Conservation (phyloP, 1,284 basidiomycete species). For the Chalciporus sp. region DNA sequence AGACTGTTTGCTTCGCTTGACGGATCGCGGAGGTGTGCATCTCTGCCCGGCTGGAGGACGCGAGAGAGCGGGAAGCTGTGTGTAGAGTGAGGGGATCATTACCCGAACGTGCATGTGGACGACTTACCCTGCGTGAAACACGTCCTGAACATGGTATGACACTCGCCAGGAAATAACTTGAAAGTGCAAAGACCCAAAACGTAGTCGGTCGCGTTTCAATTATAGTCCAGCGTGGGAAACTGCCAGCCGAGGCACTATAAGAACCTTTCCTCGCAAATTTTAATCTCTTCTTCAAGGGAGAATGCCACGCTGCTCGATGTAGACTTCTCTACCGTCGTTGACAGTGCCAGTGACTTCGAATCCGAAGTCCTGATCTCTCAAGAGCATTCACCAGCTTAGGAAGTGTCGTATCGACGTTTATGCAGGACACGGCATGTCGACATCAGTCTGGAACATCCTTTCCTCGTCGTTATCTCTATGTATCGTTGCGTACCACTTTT, state of each 20-base stretch:
- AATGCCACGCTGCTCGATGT: slow-evolving; percentile 54
- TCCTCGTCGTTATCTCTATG: not conserved
- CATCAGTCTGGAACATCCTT: slow-evolving; percentile 46
- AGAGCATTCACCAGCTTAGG: slow-evolving; percentile 48
- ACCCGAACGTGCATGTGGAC: not conserved
- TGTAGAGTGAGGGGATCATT: slow-evolving; percentile 2
- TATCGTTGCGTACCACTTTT: not conserved
- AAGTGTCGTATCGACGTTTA: slow-evolving; percentile 51
- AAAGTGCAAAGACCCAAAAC: not conserved
- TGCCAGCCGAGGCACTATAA: slow-evolving; percentile 29
- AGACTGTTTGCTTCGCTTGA: slow-evolving; percentile 47
- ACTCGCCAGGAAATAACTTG: not conserved
- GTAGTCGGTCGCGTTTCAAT: not conserved
- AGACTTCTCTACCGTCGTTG: slow-evolving; percentile 42
- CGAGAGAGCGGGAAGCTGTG: slow-evolving; percentile 45
- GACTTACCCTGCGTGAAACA: slow-evolving; percentile 36
- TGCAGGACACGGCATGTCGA: slow-evolving; percentile 52
- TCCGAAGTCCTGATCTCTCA: slow-evolving; percentile 45
- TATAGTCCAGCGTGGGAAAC: slow-evolving; percentile 26
- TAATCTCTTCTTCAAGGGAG: slow-evolving; percentile 33
- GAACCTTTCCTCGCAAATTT: not conserved
- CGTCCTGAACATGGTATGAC: slow-evolving; percentile 38
- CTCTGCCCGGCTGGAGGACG: slow-evolving; percentile 45
- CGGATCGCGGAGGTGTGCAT: slow-evolving; percentile 59
- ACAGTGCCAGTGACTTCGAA: slow-evolving; percentile 51